Evolutionary conservation across 225 moss, liverwort and hornwort species (phyloP).

Genomic region (Asterella californica): DNA sequence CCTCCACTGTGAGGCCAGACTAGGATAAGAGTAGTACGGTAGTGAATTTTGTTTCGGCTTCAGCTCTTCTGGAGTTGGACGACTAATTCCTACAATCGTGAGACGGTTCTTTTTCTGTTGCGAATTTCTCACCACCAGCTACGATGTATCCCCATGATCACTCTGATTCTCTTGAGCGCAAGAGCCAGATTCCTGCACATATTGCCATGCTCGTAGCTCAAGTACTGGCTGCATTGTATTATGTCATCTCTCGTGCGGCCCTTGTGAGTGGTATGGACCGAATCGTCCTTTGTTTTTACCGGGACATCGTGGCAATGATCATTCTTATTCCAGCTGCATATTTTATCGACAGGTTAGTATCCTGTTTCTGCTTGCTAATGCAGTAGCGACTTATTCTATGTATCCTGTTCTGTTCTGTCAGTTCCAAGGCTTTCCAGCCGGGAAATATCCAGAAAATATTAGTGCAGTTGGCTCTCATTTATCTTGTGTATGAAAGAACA

Average conservation of each 20-base stretch:
- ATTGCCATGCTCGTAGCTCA: constrained; percentile 58
- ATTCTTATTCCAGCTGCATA: constrained; percentile 65
- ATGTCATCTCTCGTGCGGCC: constrained; percentile 49
- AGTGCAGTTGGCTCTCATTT: too few species aligned
- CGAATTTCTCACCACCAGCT: background rate
- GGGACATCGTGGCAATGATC: constrained; percentile 59
- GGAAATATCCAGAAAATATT: background rate
- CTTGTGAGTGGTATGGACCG: constrained; percentile 49
- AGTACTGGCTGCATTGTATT: constrained; percentile 51
- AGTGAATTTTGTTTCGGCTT: background rate
- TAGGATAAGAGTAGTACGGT: background rate
- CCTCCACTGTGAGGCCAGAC: background rate
- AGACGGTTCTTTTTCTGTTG: background rate
- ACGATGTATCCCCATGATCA: constrained; percentile 8
- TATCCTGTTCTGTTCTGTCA: background rate
- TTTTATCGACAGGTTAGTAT: constrained; percentile 58
- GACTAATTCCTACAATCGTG: background rate
- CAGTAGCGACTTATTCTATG: background rate
- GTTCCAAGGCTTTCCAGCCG: background rate
- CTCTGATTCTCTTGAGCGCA: background rate
- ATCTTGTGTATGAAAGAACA: too few species aligned
- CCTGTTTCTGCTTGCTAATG: background rate
- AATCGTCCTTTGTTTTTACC: constrained; percentile 63
- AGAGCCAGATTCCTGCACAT: constrained; percentile 53
- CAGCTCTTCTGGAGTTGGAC: background rate